phyloP scores from a whole-genome alignment of 345 rosid genomes.

The Pseudoturritis turrita region DNA sequence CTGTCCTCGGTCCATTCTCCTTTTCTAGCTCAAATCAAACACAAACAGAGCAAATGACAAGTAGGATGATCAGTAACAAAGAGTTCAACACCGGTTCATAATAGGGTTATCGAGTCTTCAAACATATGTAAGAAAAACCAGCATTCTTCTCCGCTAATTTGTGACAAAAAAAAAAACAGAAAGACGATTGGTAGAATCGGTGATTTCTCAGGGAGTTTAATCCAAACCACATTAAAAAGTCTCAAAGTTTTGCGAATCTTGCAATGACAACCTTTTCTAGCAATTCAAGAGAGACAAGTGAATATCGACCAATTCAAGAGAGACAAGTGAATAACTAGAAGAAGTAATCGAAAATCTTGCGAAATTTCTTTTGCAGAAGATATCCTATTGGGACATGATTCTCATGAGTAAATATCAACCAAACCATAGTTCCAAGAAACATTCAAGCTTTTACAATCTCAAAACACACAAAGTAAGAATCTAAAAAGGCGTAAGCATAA shows the following conservation, averaged over 20 bases:
- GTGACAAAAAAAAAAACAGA: not conserved
- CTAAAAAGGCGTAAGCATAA: not conserved
- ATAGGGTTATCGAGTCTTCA: not conserved
- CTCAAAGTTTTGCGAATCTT: not conserved
- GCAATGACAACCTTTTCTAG: not conserved
- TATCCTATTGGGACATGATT: not conserved
- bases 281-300: not conserved
- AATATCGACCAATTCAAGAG: not conserved
- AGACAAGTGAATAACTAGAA: not conserved
- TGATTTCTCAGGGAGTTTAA: not conserved
- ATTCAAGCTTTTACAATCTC: not conserved
- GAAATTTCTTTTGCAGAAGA: not conserved
- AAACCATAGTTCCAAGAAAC: not conserved
- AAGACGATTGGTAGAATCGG: not conserved
- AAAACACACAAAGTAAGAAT: not conserved
- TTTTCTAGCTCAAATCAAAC: slow-evolving; percentile 47
- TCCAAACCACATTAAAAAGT: not conserved
- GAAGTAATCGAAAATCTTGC: not conserved
- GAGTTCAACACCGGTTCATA: not conserved
- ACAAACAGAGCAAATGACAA: not conserved
- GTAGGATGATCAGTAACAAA: not conserved
- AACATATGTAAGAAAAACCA: not conserved
- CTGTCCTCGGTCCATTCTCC: slow-evolving; percentile 81
- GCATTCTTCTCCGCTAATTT: not conserved
- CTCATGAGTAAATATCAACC: not conserved